Evolutionary conservation across 257 asterid species (phyloP).

Genomic region (Solanum ahanhuiri): DNA sequence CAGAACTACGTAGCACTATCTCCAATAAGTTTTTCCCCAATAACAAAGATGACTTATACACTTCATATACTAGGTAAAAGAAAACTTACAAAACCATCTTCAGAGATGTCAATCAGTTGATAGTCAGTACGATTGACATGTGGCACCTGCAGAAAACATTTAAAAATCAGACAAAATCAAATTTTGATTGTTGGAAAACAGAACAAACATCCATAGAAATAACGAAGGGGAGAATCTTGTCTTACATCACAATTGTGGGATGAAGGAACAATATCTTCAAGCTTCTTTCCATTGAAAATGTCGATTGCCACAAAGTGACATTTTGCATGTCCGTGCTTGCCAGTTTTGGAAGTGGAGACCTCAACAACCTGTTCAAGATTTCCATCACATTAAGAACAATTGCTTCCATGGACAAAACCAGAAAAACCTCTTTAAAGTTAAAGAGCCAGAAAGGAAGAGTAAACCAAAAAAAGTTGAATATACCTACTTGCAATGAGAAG

Average conservation of each 20-base stretch:
- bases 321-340: conserved; percentile 67
- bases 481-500: background rate
- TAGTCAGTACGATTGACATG: conserved; percentile 58
- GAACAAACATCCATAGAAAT: background rate
- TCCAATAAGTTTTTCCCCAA: background rate
- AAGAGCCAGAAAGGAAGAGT: background rate
- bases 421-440: background rate
- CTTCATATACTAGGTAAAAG: background rate
- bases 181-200: background rate
- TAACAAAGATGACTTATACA: background rate
- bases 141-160: conserved; percentile 29
- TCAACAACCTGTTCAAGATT: conserved; percentile 39
- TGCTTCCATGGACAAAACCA: background rate
- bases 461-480: background rate
- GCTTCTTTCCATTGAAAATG: conserved; percentile 51
- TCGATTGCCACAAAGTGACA: conserved; percentile 67
- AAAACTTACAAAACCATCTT: conserved; percentile 26
- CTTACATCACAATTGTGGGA: conserved; percentile 62
- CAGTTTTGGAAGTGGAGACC: conserved; percentile 63
- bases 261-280: conserved; percentile 66
- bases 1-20: background rate
- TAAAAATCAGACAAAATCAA: background rate
- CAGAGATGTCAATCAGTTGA: conserved; percentile 33
- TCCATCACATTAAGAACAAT: background rate
- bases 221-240: background rate